Conservation (phyloP, 352 stramenopile species). For the Phytophthora aleatoria region DNA sequence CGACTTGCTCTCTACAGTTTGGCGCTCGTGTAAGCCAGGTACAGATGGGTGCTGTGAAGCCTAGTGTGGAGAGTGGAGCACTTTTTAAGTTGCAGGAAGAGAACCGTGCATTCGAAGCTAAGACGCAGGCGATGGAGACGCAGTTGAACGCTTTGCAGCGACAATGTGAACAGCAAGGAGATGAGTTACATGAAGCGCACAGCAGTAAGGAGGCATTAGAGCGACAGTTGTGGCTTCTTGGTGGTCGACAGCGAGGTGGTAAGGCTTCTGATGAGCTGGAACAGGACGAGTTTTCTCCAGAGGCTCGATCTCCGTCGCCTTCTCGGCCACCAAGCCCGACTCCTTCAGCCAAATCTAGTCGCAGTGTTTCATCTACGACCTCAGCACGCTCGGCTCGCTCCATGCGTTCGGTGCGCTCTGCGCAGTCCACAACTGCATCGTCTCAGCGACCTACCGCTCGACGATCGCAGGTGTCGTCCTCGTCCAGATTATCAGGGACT, state of each 20-base stretch:
- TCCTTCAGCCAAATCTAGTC: slow-evolving; percentile 49
- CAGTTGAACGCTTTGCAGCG: slow-evolving; percentile 50
- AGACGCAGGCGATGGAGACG: slow-evolving; percentile 33
- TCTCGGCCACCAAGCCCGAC: slow-evolving; percentile 45
- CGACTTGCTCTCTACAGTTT: slow-evolving; percentile 90
- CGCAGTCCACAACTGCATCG: slow-evolving; percentile 16
- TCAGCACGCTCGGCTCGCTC: slow-evolving; percentile 49
- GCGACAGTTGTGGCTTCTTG: slow-evolving; percentile 49
- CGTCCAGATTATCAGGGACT: slow-evolving; percentile 17
- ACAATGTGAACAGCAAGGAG: slow-evolving; percentile 52
- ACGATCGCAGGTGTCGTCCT: slow-evolving; percentile 16
- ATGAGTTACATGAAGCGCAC: slow-evolving; percentile 49
- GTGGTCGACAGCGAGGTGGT: slow-evolving; percentile 31
- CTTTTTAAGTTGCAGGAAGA: slow-evolving; percentile 78
- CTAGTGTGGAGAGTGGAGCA: slow-evolving; percentile 81
- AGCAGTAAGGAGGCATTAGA: slow-evolving; percentile 52
- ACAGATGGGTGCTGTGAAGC: slow-evolving; percentile 82
- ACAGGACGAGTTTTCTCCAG: slow-evolving; percentile 10
- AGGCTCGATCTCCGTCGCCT: slow-evolving; percentile 17
- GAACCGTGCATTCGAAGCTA: slow-evolving; percentile 50
- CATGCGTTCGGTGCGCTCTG: slow-evolving; percentile 17
- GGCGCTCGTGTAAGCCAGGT: slow-evolving; percentile 90
- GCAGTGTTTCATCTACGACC: slow-evolving; percentile 39
- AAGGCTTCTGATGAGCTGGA: slow-evolving; percentile 40
- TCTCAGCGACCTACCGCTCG: slow-evolving; percentile 14